Conservation (phyloP, 352 stramenopile genomes). For the Phytopythium cucurbitacearum region DNA sequence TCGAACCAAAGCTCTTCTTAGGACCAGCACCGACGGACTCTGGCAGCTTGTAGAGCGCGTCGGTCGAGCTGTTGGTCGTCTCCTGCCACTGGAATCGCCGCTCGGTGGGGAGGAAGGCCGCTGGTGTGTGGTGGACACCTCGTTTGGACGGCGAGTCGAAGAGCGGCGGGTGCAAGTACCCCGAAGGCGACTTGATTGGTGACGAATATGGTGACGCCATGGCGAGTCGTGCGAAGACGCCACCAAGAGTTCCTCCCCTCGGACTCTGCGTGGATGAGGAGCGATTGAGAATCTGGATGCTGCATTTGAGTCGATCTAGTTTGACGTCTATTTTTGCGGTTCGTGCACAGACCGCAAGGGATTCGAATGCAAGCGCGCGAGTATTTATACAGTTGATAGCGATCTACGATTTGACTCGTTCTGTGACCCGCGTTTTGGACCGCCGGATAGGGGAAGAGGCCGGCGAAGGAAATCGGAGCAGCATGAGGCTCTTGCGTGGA, state of each 20-base stretch:
- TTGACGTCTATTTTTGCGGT: too few species aligned
- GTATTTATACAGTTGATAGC: background rate
- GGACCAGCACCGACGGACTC: conserved; percentile 43
- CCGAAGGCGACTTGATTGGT: conserved; percentile 10
- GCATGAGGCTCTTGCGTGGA: background rate
- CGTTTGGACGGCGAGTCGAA: conserved; percentile 75
- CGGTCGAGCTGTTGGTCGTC: conserved; percentile 29
- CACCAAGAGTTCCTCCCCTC: too few species aligned
- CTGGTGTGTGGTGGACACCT: conserved; percentile 63
- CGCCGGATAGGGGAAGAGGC: background rate
- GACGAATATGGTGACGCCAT: too few species aligned
- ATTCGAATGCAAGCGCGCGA: too few species aligned
- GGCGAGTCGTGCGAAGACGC: too few species aligned
- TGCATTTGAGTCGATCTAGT: too few species aligned
- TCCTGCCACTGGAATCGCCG: conserved; percentile 74
- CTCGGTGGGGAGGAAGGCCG: conserved; percentile 63
- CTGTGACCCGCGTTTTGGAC: too few species aligned
- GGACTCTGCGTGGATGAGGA: too few species aligned
- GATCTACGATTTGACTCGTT: too few species aligned
- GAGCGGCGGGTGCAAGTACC: conserved; percentile 32
- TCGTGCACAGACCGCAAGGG: too few species aligned
- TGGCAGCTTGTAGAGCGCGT: conserved; percentile 72
- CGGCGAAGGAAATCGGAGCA: background rate
- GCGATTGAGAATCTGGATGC: too few species aligned
- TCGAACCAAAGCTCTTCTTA: conserved; percentile 78